Base-by-base conservation (phyloP, 257 asterid species). In the Nicotiana knightiana region DNA sequence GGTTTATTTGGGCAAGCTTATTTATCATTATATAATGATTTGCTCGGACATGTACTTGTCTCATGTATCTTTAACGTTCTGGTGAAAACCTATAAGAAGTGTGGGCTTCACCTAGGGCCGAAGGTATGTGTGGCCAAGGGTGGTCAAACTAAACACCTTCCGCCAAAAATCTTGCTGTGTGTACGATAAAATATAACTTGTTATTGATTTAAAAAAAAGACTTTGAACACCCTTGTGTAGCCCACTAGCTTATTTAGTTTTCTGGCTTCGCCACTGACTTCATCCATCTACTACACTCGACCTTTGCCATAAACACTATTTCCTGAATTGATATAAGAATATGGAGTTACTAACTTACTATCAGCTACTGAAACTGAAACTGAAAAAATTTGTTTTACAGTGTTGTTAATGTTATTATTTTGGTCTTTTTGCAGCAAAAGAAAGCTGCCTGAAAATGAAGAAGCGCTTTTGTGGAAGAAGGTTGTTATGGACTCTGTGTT, bases 381-480 rank as follows among this genome's bases (percentile, higher is more conserved):
- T 70, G 58, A 11, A n/a, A 2, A 4, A 5, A 10, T 39, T 71
- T 71, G 24, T 53, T 48, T 21, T 12, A 24, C 24, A 0, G 12
- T 0, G 37, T 18, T 71, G 61, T 48, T 70, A 17, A 70, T 43
- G n/a, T 12, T 21, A 12, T 70, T 9, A 39, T 43, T n/a, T 24
- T 21, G 24, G 3, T 73, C 13, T 61, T 43, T 83, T 83, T 83
- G 75, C 98, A 94, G 98, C 92, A 92, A 90, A 81, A 57, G 80
- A 94, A 94, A 87, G 84, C 92, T 67, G 94, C 97, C n/a, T 94
- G 89, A 91, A 87, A 51, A 66, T 79, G 67, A 76, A 83, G 86
- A 67, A 80, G 85, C 83, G 17, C 65, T 66, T 85, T 33, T 65
- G n/a, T 33, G 82, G 90, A 81, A 80, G 70, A 33, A 55, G 65